Evolutionary conservation across 495 filamentous ascomycete species (phyloP).

Genomic region (Aspergillus sclerotiicarbonarius): DNA sequence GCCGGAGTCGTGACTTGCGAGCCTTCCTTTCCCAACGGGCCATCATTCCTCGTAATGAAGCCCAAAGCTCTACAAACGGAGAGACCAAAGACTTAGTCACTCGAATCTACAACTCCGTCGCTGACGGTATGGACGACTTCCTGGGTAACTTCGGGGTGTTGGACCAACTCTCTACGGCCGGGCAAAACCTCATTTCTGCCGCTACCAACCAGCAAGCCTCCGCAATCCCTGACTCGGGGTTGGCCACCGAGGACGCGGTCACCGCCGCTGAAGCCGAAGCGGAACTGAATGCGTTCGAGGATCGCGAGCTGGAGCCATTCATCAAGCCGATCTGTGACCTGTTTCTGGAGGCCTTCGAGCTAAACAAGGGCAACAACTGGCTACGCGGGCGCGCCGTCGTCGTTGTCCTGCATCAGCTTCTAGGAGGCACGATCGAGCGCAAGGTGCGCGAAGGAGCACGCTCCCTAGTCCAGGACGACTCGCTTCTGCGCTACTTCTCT

Average conservation of each 20-base stretch:
- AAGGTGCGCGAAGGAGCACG: conserved; percentile 82
- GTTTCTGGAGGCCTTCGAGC: conserved; percentile 93
- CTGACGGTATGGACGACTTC: conserved; percentile 98
- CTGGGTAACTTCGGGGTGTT: conserved; percentile 92
- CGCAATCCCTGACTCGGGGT: conserved; percentile 31
- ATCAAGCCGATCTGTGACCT: conserved; percentile 98
- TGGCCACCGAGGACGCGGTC: conserved; percentile 58
- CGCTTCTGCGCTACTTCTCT: conserved; percentile 69
- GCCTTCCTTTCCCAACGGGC: conserved; percentile 91
- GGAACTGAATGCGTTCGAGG: conserved; percentile 90
- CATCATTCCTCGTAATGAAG: conserved; percentile 58
- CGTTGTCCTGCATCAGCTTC: conserved; percentile 67
- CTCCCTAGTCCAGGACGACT: conserved; percentile 69
- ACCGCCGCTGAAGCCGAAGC: conserved; percentile 88
- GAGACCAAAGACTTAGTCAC: conserved; percentile 89
- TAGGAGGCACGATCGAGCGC: conserved; percentile 86
- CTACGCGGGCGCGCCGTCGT: conserved; percentile 93
- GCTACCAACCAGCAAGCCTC: conserved; percentile 65
- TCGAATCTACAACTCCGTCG: conserved; percentile 90
- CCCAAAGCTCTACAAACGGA: conserved; percentile 52
- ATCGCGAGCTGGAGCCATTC: conserved; percentile 86
- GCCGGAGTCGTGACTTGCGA: conserved; percentile 85
- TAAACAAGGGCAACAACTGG: conserved; percentile 91
- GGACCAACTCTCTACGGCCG: conserved; percentile 88
- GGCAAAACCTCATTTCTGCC: conserved; percentile 88